phyloP scores from a whole-genome alignment of 306 rosid genomes.

The Cicer yamashitae region DNA sequence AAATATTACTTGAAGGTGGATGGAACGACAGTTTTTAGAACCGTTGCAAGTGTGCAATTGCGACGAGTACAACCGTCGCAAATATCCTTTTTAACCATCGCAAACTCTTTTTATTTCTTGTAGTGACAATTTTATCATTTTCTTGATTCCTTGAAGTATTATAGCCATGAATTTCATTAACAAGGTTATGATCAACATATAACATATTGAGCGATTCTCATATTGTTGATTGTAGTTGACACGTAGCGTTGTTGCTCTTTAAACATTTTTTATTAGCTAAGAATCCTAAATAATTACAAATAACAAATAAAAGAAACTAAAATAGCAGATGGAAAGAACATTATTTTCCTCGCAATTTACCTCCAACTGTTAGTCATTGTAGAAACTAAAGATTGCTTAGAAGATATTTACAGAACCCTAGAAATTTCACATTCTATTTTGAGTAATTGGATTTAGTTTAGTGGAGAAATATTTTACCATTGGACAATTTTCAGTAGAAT shows the following conservation, averaged over 20 bases:
- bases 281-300: background rate
- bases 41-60: no score
- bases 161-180: background rate
- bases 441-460: background rate
- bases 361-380: background rate
- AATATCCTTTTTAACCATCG: no score
- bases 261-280: slow-evolving; percentile 18
- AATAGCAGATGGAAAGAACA: slow-evolving; percentile 24
- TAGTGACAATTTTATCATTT: slow-evolving; percentile 7
- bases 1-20: no score
- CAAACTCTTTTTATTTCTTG: no score
- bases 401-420: slow-evolving; percentile 18
- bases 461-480: background rate
- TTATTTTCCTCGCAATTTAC: slow-evolving; percentile 30
- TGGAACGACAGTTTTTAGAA: no score
- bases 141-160: background rate
- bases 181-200: background rate
- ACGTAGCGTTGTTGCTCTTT: no score
- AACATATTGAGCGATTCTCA: background rate
- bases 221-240: background rate
- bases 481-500: background rate
- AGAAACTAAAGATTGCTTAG: slow-evolving; percentile 1
- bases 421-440: slow-evolving; percentile 12
- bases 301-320: slow-evolving; percentile 8
- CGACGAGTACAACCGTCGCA: no score